Conservation (phyloP, 2,329 filamentous ascomycete genomes). For the Aureobasidium sp. region DNA sequence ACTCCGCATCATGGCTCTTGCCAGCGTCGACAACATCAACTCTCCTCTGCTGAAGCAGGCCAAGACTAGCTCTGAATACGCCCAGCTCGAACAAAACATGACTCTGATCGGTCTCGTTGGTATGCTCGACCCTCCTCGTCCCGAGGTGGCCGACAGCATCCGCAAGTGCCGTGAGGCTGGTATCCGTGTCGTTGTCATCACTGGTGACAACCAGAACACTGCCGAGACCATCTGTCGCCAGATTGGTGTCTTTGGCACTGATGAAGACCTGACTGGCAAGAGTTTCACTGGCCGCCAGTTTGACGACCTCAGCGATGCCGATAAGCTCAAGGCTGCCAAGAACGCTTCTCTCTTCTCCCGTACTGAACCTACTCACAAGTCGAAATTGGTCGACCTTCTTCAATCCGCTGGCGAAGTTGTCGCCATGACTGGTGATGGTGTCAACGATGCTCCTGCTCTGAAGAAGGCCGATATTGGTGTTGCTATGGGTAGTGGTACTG, state of each 20-base stretch:
- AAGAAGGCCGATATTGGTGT: conserved; percentile 99
- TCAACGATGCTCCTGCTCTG: conserved; percentile 93
- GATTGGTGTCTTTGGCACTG: conserved; percentile 81
- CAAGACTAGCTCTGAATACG: conserved; percentile 76
- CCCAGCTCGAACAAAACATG: conserved; percentile 84
- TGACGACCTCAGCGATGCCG: conserved; percentile 68
- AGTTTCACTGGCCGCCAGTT: conserved; percentile 95
- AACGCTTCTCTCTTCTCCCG: conserved; percentile 88
- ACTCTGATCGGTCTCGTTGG: conserved; percentile 88
- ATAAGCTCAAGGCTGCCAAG: conserved; percentile 79
- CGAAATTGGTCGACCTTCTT: conserved; percentile 91
- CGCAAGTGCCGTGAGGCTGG: conserved; percentile 84
- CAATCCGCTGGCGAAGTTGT: conserved; percentile 91
- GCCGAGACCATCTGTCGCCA: conserved; percentile 96
- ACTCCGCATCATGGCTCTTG: conserved; percentile 89
- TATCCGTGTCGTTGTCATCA: conserved; percentile 96
- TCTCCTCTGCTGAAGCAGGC: conserved; percentile 62
- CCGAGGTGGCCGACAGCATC: conserved; percentile 82
- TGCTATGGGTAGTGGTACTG: conserved; percentile 96
- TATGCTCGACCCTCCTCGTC: conserved; percentile 94
- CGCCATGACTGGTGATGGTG: conserved; percentile 97
- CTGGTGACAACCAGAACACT: conserved; percentile 95
- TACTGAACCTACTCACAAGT: conserved; percentile 93
- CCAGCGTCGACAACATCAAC: conserved; percentile 69
- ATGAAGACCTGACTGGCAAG: conserved; percentile 82